Evolutionary conservation across 139 green algal genomes (phyloP).

Genomic region (Closterium sp.): DNA sequence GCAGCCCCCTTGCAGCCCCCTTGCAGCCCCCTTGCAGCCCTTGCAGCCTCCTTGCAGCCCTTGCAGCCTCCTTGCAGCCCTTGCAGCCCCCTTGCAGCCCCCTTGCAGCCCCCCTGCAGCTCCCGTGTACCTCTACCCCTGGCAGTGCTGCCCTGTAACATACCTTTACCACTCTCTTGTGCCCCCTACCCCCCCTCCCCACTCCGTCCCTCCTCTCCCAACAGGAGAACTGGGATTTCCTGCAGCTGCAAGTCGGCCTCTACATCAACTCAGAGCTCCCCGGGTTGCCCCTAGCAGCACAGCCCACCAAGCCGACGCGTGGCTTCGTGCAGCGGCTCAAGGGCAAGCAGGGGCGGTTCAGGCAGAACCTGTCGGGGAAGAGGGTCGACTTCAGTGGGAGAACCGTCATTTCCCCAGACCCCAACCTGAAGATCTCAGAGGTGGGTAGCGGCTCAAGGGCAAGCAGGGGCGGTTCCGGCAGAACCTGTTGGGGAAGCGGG

Average conservation of each 20-base stretch:
- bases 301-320: constrained; percentile 74
- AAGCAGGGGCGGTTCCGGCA: constrained; percentile 96
- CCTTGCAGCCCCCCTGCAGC: too few species aligned
- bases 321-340: constrained; percentile 98
- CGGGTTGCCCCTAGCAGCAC: constrained; percentile 70
- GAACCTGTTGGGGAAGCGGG: constrained; percentile 95
- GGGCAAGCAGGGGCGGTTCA: constrained; percentile 96
- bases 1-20: too few species aligned
- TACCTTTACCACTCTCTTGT: background rate
- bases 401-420: constrained; percentile 97
- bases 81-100: too few species aligned
- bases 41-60: too few species aligned
- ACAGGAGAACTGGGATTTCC: constrained; percentile 94
- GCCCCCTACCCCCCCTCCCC: background rate
- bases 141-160: too few species aligned
- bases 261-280: constrained; percentile 96
- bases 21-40: too few species aligned
- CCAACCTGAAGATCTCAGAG: constrained; percentile 86
- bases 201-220: background rate
- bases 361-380: constrained; percentile 95
- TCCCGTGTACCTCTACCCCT: too few species aligned
- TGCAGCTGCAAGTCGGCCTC: constrained; percentile 81
- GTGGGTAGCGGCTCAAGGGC: background rate
- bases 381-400: constrained; percentile 94
- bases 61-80: too few species aligned